Evolutionary conservation across 306 rosid genomes (phyloP).

Genomic region (Senna siamea): DNA sequence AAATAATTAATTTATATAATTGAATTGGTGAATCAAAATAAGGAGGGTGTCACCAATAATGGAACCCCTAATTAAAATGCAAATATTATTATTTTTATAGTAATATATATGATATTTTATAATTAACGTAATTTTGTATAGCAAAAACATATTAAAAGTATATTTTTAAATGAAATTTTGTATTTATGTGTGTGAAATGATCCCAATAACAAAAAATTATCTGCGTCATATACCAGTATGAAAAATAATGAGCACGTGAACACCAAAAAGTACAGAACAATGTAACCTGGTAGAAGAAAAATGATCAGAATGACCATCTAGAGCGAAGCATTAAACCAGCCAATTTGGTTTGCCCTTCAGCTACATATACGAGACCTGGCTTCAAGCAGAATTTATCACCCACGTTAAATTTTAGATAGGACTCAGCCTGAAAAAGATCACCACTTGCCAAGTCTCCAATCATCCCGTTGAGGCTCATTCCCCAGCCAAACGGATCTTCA

Average conservation of each 20-base stretch:
- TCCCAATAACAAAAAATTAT: conserved; percentile 20
- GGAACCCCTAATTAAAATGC: too few relatives aligned
- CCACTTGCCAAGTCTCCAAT: conserved; percentile 44
- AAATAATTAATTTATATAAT: too few relatives aligned
- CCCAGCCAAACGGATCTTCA: conserved; percentile 87
- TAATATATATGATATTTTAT: too few relatives aligned
- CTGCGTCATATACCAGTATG: conserved; percentile 21
- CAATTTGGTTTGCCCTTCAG: conserved; percentile 55
- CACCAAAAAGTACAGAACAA: background rate
- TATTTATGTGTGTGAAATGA: background rate
- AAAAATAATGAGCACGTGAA: conserved; percentile 18
- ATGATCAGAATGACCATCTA: conserved; percentile 69
- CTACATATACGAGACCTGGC: conserved; percentile 74
- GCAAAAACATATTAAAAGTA: too few relatives aligned
- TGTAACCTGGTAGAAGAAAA: background rate
- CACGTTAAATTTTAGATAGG: conserved; percentile 67
- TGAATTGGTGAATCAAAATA: too few relatives aligned
- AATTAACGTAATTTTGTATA: too few relatives aligned
- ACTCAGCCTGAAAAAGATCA: conserved; percentile 75
- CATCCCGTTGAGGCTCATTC: conserved; percentile 65
- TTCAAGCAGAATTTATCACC: conserved; percentile 66
- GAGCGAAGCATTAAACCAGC: conserved; percentile 75
- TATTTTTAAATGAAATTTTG: too few relatives aligned
- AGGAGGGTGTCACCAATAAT: too few relatives aligned
- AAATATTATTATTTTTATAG: too few relatives aligned